Evolutionary conservation across 1,284 basidiomycete species (phyloP), one percentile per base, ranked within the genome.

Genomic region (Coniferiporia weirii): DNA sequence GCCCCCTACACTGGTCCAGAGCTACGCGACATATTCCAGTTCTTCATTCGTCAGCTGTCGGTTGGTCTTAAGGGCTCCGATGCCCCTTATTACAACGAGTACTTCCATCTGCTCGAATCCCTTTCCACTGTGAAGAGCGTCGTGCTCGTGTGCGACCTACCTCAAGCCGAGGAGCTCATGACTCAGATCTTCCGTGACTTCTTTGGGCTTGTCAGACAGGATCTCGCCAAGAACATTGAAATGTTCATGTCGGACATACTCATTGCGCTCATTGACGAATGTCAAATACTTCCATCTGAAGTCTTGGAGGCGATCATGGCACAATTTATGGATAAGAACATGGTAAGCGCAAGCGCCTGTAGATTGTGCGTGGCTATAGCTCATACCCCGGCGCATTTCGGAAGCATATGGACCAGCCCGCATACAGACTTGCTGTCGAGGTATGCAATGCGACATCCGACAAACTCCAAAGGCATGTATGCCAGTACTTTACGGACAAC

Each of bases 81-180:
- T 65, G 77, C 81, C 1, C 79, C 84, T 0, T 95, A 95, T 70
- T 95, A 92, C 70, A 82, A 86, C 60, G 86, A 96, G 75, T 98
- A 95, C 75, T 96, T 90, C 66, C 91, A 94, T 69, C 81, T 98
- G 9, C 82, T 99, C 38, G 93, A 98, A 67, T 93, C 85, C 34
- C 79, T 99, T 13, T 92, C 94, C 4, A 92, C 87, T 36, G 95
- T 98, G 69, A 98, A 98, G 80, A 93, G 90, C 65, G 87, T 98
- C 34, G 93, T 95, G 2, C 83, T 99, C 62, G 85, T 98, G 9
- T 94, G 92, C 72, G 95, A 98, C 72, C 80, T 98, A 4, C 89
- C 89, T 0, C 84, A 85, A 34, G 85, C 88, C 8, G 95, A 98
- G 57, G 91, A 94, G 57, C 80, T 98, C 63, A 87, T 97, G 75